Evolutionary conservation across 257 asterid species (phyloP).

Genomic region (Solanum chiquidenum): DNA sequence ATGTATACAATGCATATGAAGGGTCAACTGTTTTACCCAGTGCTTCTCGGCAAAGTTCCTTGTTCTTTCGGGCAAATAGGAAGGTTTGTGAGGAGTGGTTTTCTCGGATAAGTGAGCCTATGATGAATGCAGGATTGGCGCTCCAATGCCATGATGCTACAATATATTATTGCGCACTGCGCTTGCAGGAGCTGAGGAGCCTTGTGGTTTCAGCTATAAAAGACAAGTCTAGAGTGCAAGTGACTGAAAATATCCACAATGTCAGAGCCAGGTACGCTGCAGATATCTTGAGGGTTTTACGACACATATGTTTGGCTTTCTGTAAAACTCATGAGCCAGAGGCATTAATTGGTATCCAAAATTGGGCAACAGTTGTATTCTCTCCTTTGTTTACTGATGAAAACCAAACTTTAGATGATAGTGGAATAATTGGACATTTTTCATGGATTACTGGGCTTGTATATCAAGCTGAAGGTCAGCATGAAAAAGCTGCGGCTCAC

Average conservation of each 20-base stretch:
- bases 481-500: slow-evolving; percentile 96
- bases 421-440: slow-evolving; percentile 41
- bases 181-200: slow-evolving; percentile 62
- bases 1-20: slow-evolving; percentile 94
- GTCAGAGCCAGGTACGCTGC: slow-evolving; percentile 56
- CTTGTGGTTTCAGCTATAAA: slow-evolving; percentile 45
- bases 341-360: slow-evolving; percentile 74
- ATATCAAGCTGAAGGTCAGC: slow-evolving; percentile 82
- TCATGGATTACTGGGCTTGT: slow-evolving; percentile 93
- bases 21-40: slow-evolving; percentile 76
- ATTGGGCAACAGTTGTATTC: slow-evolving; percentile 67
- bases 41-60: slow-evolving; percentile 73
- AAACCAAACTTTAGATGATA: slow-evolving; percentile 33
- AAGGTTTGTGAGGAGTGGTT: slow-evolving; percentile 99
- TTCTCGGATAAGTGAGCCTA: slow-evolving; percentile 96
- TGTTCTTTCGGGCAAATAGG: slow-evolving; percentile 90
- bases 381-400: slow-evolving; percentile 64
- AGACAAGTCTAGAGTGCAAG: slow-evolving; percentile 61
- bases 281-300: slow-evolving; percentile 56
- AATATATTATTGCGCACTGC: slow-evolving; percentile 63
- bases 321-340: slow-evolving; percentile 75
- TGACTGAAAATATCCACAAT: slow-evolving; percentile 48
- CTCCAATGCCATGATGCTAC: slow-evolving; percentile 88
- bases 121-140: slow-evolving; percentile 96
- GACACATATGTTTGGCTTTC: slow-evolving; percentile 63